These are phyloP conservation scores for Pleurostoma richardsiae DNA, from an alignment of 2,329 filamentous ascomycete species.

Conservation along the genomic window DNA sequence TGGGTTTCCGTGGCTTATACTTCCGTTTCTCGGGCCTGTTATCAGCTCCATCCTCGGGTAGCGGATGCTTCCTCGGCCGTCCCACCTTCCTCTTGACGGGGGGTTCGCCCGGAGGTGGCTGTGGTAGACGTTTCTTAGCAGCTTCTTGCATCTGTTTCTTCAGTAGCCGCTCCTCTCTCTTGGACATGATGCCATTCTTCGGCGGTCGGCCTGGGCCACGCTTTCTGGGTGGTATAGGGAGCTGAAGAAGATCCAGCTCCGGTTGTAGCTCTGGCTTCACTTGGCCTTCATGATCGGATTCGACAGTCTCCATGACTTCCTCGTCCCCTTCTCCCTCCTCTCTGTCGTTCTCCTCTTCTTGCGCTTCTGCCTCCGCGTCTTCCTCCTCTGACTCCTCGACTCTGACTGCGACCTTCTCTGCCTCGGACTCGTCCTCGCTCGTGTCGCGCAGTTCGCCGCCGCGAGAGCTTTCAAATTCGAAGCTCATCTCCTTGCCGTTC, in stretches of 20 bases:
- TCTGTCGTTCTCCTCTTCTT: conserved; percentile 20
- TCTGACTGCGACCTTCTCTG: conserved; percentile 18
- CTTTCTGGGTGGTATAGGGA: conserved; percentile 50
- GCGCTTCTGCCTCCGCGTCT: conserved; percentile 14
- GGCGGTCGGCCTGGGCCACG: conserved; percentile 76
- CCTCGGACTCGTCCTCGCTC: conserved; percentile 34
- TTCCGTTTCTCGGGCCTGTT: conserved; percentile 59
- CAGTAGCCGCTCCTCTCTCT: conserved; percentile 62
- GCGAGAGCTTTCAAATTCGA: conserved; percentile 62
- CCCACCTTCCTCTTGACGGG: conserved; percentile 61
- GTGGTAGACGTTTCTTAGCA: conserved; percentile 46
- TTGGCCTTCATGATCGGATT: conserved; percentile 17
- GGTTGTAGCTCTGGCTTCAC: conserved; percentile 17
- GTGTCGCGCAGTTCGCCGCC: conserved; percentile 53
- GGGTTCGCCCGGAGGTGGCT: conserved; percentile 39
- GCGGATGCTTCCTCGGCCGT: conserved; percentile 58
- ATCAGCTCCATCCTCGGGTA: conserved; percentile 47
- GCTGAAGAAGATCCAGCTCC: conserved; percentile 21
- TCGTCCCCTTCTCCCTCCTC: conserved; percentile 20
- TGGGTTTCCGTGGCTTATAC: conserved; percentile 54
- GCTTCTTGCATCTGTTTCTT: conserved; percentile 53
- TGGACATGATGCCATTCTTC: conserved; percentile 80
- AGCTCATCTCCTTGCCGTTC: conserved; percentile 66
- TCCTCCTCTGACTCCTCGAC: conserved; percentile 22
- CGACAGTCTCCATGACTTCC: conserved; percentile 22